Base-by-base conservation (phyloP, 2,329 filamentous ascomycete genomes). In the Aspergillus sergii region DNA sequence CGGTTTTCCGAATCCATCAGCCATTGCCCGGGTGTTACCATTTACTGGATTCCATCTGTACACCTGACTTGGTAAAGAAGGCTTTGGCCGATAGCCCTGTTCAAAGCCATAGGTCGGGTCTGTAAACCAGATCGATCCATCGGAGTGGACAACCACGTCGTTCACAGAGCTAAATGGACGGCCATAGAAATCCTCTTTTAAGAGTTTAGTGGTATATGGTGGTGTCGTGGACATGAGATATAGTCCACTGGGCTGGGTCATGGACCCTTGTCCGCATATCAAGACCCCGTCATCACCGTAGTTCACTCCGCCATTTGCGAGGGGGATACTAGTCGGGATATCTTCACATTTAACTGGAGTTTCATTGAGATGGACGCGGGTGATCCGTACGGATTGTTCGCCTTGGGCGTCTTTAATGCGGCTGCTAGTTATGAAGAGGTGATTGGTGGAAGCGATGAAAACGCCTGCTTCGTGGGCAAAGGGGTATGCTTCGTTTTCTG, bases 261-360 rank as follows among this genome's bases (percentile, higher is more conserved):
- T 50, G 1, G 64, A 64, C 10, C 81, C 81, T 57, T 83, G 81
- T 0, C 77, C 75, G 63, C 80, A 83, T 58, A 82, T 78, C 8
- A 82, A 69, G 5, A 82, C 60, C 11, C 76, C 72, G 10, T 76
- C 73, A 4, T 23, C 30, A 1, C 73, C 66, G 71, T 82, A 82
- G 61, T 84, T 84, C 43, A 83, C 77, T 8, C 81, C 83, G 23
- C 83, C 83, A 56, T 85, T 85, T 8, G 78, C 80, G 80, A 84
- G 83, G 2, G 72, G 71, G 0, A 83, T 73, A 2, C 71, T 68
- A 0, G 70, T 72, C 0, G 69, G 64, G 14, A 82, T 72, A 21
- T 68, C 65, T 41, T 69, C 65, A 16, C 53, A 61, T 39, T 53
- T 62, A 1, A 63, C 53, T 1, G 36, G 32, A 8, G 21, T 51